A percentile compares a stretch with the other conserved stretches of the same genome.
Evolutionary conservation across 768 basidiomycete species (phyloP).

Genomic region (Daedaleopsis sinensis): DNA sequence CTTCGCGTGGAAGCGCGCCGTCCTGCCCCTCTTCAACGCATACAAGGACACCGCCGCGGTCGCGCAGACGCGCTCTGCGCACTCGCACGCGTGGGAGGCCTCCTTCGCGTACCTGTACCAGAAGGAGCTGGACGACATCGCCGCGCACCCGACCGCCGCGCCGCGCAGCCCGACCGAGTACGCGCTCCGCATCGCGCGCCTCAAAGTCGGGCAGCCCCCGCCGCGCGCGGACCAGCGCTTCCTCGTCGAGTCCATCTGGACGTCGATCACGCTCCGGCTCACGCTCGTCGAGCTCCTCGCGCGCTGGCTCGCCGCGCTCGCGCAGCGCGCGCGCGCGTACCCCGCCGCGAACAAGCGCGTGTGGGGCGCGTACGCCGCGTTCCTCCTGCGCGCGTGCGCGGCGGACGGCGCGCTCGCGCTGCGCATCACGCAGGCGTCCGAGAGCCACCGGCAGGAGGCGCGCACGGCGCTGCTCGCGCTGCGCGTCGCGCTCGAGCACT

Average conservation of each 20-base stretch:
- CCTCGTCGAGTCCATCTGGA: constrained; percentile 62
- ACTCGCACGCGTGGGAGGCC: constrained; percentile 62
- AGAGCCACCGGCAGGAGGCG: constrained; percentile 55
- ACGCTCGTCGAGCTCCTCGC: constrained; percentile 48
- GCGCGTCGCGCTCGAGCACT: constrained; percentile 50
- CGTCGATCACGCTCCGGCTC: constrained; percentile 55
- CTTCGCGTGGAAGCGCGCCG: constrained; percentile 43
- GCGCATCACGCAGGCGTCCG: constrained; percentile 49
- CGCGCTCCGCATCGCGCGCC: constrained; percentile 54
- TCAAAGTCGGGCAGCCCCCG: constrained; percentile 56
- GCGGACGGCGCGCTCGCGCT: constrained; percentile 51
- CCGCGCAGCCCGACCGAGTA: constrained; percentile 47
- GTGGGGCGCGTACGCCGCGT: constrained; percentile 52
- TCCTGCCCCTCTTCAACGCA: constrained; percentile 37
- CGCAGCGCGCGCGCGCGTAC: constrained; percentile 12
- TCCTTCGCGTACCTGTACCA: constrained; percentile 56
- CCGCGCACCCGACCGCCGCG: constrained; percentile 35
- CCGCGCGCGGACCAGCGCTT: constrained; percentile 64
- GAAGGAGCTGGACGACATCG: constrained; percentile 43
- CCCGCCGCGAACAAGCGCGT: constrained; percentile 35
- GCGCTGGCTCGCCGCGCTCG: constrained; percentile 42
- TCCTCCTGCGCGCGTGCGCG: constrained; percentile 49
- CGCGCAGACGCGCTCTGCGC: constrained; percentile 53
- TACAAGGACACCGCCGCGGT: constrained; percentile 46
- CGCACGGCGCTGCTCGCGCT: constrained; percentile 46